Percentiles rank a stretch among this genome's conserved stretches.
phyloP scores from a whole-genome alignment of 805 yeast species.

The Novakomyces olei region DNA sequence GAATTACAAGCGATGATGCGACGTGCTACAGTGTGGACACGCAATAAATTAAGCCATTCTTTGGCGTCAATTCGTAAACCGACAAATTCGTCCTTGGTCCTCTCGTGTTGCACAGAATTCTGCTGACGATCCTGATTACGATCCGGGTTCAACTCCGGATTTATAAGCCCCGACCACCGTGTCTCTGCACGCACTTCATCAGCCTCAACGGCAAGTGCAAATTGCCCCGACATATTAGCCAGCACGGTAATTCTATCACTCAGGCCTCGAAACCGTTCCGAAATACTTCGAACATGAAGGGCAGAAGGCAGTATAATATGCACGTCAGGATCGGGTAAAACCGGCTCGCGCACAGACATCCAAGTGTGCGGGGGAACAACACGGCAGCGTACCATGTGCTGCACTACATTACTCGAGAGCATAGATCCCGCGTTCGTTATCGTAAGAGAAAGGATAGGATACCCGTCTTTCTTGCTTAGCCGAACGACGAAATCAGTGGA shows the following conservation, averaged over 20 bases:
- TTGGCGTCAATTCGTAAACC: conserved; percentile 1
- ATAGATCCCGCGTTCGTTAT: conserved; percentile 1
- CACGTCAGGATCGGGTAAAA: conserved; percentile 3
- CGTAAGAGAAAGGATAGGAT: conserved; percentile 1
- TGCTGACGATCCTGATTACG: neutral
- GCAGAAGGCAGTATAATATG: conserved; percentile 2
- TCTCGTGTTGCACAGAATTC: conserved; percentile 1
- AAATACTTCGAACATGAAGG: neutral
- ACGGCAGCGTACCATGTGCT: neutral
- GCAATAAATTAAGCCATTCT: conserved; percentile 1
- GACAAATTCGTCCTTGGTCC: conserved; percentile 1
- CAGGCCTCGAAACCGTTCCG: neutral
- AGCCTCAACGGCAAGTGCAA: neutral
- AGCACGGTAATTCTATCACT: conserved; percentile 1
- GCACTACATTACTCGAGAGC: neutral
- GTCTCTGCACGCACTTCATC: neutral
- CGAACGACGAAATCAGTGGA: conserved; percentile 1
- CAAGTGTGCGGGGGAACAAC: conserved; percentile 2
- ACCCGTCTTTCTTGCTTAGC: conserved; percentile 1
- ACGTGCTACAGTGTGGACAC: neutral
- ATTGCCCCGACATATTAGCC: conserved; percentile 3
- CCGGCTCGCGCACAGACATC: conserved; percentile 3
- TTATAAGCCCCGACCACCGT: neutral
- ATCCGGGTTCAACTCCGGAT: conserved; percentile 3
- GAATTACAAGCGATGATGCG: conserved; percentile 3